Evolutionary conservation across 2,329 filamentous ascomycete genomes (phyloP).

Genomic region (Pezizomycotina sp.): DNA sequence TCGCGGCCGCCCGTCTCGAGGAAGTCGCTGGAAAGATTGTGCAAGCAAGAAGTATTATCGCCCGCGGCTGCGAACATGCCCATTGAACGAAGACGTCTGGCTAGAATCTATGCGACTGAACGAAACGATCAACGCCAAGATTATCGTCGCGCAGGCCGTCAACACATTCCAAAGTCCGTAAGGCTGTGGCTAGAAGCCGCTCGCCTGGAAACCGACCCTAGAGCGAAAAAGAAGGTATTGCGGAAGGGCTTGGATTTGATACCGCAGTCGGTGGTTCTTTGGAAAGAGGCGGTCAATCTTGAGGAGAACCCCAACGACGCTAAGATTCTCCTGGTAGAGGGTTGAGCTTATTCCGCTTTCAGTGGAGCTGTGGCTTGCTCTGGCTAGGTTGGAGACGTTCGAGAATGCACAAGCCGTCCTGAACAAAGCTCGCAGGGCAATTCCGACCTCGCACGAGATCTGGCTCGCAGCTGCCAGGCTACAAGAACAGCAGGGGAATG

Average conservation of each 20-base stretch:
- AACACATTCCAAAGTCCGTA: constrained; percentile 76
- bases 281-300: constrained; percentile 93
- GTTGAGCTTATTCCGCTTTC: constrained; percentile 89
- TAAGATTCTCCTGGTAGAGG: constrained; percentile 73
- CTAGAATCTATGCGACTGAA: constrained; percentile 88
- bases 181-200: constrained; percentile 90
- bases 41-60: constrained; percentile 72
- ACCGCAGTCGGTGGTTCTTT: constrained; percentile 86
- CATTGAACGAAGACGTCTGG: constrained; percentile 90
- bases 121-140: constrained; percentile 80
- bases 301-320: constrained; percentile 85
- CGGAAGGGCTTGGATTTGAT: constrained; percentile 82
- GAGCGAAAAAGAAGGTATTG: constrained; percentile 82
- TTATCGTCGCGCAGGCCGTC: constrained; percentile 90
- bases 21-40: constrained; percentile 85
- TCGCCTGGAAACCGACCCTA: constrained; percentile 66
- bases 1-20: constrained; percentile 81
- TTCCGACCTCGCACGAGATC: constrained; percentile 84
- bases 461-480: constrained; percentile 90
- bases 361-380: constrained; percentile 84
- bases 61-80: constrained; percentile 80
- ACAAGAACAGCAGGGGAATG: constrained; percentile 65
- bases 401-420: constrained; percentile 89
- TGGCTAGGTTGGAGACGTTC: constrained; percentile 74
- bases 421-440: constrained; percentile 84